Base-by-base conservation (phyloP, 2,329 filamentous ascomycete genomes). In the Colletotrichum sp. region DNA sequence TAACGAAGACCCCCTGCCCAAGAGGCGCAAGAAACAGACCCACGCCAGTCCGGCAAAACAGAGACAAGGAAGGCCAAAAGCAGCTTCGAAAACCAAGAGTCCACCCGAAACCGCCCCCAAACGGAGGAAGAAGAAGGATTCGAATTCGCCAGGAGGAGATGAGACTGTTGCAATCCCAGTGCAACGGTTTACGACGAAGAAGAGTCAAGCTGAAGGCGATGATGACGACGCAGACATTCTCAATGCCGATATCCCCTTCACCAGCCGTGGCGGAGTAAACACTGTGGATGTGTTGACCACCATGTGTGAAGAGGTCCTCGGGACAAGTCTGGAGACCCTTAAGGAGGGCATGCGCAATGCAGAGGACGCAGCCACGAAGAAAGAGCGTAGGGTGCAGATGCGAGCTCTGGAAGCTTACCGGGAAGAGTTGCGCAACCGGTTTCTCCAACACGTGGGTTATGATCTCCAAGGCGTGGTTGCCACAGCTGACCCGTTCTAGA, bases 211-310 rank as follows among this genome's bases (percentile, higher is more conserved):
- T 15, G 85, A 86, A 6, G 84, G 86, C 52, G 87, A 87, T 5
- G 82, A 82, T 5, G 82, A 82, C 10, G 84, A 85, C 25, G 82
- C 83, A 4, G 86, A 91, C 60, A 86, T 89, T 1, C 84, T 91
- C 6, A 87, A 87, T 60, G 80, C 84, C 3, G 88, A 90, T 6
- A 90, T 92, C 3, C 89, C 91, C 0, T 91, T 89, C 76, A 84
- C 87, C 0, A 89, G 88, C 78, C 87, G 88, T 18, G 83, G 85
- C 27, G 90, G 90, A 61, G 91, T 93, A 78, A 94, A 91, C 64
- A 87, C 90, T 0, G 85, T 93, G 4, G 92, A 94, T 78, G 91
- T 93, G 2, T 85, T 94, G 48, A 86, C 89, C 8, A 89, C 92
- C 77, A 86, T 93, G 16, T 93, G 90, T 79, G 88, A 91, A 39